Conservation (phyloP, 139 green algal species). For the Chlamydomonas applanata region DNA sequence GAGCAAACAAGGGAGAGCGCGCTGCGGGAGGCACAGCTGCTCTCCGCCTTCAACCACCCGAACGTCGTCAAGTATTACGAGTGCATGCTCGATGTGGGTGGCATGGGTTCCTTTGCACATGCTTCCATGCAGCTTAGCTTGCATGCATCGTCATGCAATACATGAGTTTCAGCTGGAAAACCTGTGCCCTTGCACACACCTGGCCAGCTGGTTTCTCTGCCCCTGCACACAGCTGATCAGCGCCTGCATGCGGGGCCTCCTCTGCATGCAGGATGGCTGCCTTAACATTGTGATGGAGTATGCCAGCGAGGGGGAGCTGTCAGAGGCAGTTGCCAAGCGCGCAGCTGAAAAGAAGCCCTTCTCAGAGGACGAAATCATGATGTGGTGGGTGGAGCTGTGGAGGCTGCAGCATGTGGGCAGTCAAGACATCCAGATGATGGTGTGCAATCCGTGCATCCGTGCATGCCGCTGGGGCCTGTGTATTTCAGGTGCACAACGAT, state of each 20-base stretch:
- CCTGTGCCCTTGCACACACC: not conserved
- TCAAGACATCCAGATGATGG: too few species aligned
- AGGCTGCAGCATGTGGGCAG: not conserved
- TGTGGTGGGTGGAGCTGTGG: constrained; percentile 30
- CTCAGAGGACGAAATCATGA: constrained; percentile 74
- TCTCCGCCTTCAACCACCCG: not conserved
- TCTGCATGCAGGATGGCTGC: constrained; percentile 32
- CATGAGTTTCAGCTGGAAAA: not conserved
- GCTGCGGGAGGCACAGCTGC: constrained; percentile 5
- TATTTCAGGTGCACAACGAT: too few species aligned
- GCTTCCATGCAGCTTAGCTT: too few species aligned
- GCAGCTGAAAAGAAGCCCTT: constrained; percentile 49
- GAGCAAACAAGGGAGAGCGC: not conserved
- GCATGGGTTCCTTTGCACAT: not conserved
- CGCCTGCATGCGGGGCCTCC: not conserved
- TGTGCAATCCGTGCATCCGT: too few species aligned
- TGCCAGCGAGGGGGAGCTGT: constrained; percentile 50
- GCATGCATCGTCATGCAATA: not conserved
- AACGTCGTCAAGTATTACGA: constrained; percentile 65
- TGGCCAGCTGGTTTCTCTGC: too few species aligned
- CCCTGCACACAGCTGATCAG: too few species aligned
- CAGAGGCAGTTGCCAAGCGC: constrained; percentile 37
- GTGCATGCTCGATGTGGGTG: constrained; percentile 39
- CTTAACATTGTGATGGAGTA: constrained; percentile 76
- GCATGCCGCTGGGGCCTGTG: too few species aligned